Evolutionary conservation across 2,329 filamentous ascomycete species (phyloP).

Genomic region (Fusarium pilosicola): DNA sequence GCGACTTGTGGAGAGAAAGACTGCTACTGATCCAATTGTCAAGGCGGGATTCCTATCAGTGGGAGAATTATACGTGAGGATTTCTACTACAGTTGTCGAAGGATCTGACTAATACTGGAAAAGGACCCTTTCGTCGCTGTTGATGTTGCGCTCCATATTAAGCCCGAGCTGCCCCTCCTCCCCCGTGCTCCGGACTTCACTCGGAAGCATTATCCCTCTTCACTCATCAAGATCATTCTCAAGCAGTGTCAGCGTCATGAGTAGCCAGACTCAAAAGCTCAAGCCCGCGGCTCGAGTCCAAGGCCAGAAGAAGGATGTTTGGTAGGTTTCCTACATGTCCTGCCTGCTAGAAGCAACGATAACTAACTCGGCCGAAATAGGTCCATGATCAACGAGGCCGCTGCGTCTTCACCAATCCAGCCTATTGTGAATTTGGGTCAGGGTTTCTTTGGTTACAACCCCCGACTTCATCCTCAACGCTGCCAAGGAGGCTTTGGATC

Average conservation of each 20-base stretch:
- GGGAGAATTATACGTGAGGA: conserved; percentile 1
- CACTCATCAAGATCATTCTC: conserved; percentile 32
- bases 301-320: conserved; percentile 63
- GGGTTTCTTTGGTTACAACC: conserved; percentile 91
- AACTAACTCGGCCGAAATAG: conserved; percentile 47
- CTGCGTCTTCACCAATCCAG: conserved; percentile 69
- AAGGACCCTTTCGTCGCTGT: conserved; percentile 13
- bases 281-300: conserved; percentile 62
- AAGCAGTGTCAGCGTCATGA: conserved; percentile 50
- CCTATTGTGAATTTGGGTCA: conserved; percentile 74
- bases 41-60: conserved; percentile 2
- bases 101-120: conserved; percentile 20
- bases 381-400: conserved; percentile 74
- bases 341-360: neutral
- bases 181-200: conserved; percentile 32
- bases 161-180: conserved; percentile 32
- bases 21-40: conserved; percentile 1
- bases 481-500: conserved; percentile 87
- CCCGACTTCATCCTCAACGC: conserved; percentile 90
- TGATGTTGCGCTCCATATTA: conserved; percentile 45
- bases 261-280: conserved; percentile 54
- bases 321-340: conserved; percentile 49
- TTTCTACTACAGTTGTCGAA: neutral
- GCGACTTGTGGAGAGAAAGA: neutral
- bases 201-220: conserved; percentile 33